These are phyloP conservation scores for Gracilaria vermiculophylla DNA, from an alignment of 23 red algal genomes.

Conservation along the genomic window DNA sequence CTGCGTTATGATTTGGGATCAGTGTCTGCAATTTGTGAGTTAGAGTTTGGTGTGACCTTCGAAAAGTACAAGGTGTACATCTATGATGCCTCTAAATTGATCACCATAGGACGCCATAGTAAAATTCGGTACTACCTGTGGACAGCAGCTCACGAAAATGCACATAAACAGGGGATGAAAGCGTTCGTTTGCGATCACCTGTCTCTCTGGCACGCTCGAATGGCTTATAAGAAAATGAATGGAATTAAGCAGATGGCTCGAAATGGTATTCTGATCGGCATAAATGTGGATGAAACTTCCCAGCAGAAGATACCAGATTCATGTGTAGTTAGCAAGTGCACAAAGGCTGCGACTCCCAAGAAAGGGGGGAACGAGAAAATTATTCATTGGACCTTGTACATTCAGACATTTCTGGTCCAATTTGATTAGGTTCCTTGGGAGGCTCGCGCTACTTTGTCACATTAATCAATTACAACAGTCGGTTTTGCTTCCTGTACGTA, in stretches of 20 bases:
- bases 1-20: not conserved
- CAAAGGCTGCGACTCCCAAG: slow-evolving; percentile 19
- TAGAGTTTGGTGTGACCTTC: not conserved
- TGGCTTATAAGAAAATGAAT: slow-evolving; percentile 28
- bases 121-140: not conserved
- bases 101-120: too few relatives aligned
- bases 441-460: slow-evolving; percentile 49
- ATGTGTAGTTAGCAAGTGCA: not conserved
- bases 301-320: slow-evolving; percentile 10
- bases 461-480: slow-evolving; percentile 24
- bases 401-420: slow-evolving; percentile 25
- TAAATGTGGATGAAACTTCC: not conserved
- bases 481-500: slow-evolving; percentile 5
- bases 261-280: not conserved
- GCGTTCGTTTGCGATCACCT: too few relatives aligned
- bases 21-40: not conserved
- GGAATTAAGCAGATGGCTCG: slow-evolving; percentile 1
- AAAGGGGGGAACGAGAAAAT: not conserved
- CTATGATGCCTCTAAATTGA: too few relatives aligned
- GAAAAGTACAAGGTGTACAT: too few relatives aligned
- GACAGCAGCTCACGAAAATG: too few relatives aligned
- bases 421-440: not conserved
- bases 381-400: not conserved
- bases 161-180: too few relatives aligned
- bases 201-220: slow-evolving; percentile 24